A percentile compares a stretch with the other conserved stretches of the same genome.
Evolutionary conservation across 2,329 filamentous ascomycete species (phyloP).

Genomic region (Gremmenia infestans): DNA sequence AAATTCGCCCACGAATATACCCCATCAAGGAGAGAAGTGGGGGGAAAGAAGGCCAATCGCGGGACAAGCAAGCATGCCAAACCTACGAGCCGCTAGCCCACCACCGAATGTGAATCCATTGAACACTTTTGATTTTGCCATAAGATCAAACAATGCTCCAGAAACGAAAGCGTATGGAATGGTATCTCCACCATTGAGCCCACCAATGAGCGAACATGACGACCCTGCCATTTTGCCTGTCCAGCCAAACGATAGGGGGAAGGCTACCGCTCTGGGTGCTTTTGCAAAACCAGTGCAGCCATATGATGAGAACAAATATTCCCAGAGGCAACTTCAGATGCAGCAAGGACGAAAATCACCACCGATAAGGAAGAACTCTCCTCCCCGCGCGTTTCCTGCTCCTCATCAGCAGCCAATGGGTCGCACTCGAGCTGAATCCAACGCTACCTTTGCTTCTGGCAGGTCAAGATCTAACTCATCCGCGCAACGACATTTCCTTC

Average conservation of each 20-base stretch:
- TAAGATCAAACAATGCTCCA: constrained; percentile 30
- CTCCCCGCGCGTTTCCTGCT: constrained; percentile 22
- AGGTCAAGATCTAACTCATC: constrained; percentile 47
- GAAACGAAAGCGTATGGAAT: constrained; percentile 31
- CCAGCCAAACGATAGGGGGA: constrained; percentile 71
- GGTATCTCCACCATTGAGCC: constrained; percentile 56
- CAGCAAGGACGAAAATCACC: constrained; percentile 68
- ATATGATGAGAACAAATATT: constrained; percentile 82
- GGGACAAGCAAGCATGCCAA: constrained; percentile 62
- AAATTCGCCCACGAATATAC: constrained; percentile 26
- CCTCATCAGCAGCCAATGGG: constrained; percentile 30
- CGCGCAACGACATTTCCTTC: constrained; percentile 32
- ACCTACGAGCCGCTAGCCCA: constrained; percentile 55
- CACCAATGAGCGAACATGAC: constrained; percentile 66
- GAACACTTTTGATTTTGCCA: constrained; percentile 34
- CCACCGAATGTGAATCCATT: constrained; percentile 32
- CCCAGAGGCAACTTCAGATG: constrained; percentile 75
- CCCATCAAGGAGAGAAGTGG: constrained; percentile 42
- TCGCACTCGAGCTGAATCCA: constrained; percentile 42
- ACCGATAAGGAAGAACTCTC: constrained; percentile 29
- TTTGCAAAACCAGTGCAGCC: constrained; percentile 69
- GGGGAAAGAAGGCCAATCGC: constrained; percentile 44
- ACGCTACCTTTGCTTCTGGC: constrained; percentile 35
- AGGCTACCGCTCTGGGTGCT: constrained; percentile 69
- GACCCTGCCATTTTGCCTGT: constrained; percentile 62